Percentiles rank a stretch among this genome's conserved stretches.
These are phyloP conservation scores for Macaranga tanarius DNA, from an alignment of 441 rosid species.

Conservation along the genomic window DNA sequence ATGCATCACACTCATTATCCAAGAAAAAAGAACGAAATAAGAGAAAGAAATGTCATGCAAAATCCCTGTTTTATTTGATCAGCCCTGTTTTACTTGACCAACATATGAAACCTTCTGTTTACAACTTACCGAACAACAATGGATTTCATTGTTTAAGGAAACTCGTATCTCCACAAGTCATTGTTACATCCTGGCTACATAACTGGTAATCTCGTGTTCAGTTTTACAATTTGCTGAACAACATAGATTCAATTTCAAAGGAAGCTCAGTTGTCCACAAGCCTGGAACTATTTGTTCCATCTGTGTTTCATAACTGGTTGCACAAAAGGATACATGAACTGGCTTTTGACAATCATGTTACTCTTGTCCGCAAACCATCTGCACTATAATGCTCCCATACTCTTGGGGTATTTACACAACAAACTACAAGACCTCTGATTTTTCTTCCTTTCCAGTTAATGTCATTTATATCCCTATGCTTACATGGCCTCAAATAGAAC, in stretches of 20 bases:
- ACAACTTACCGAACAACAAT: not conserved
- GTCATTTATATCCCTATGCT: not conserved
- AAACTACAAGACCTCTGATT: not conserved
- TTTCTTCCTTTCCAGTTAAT: not conserved
- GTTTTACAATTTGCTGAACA: conserved; percentile 4
- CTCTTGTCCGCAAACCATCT: not conserved
- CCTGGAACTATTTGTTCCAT: not conserved
- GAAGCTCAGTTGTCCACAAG: not conserved
- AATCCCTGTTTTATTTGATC: no score
- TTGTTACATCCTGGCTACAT: not conserved
- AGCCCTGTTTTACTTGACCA: not conserved
- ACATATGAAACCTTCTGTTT: not conserved
- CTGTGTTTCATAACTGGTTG: not conserved
- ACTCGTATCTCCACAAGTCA: not conserved
- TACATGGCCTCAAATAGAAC: conserved; percentile 55
- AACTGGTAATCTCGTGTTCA: not conserved
- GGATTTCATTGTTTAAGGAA: not conserved
- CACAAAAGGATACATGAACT: not conserved
- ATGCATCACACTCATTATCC: no score
- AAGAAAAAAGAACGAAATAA: no score
- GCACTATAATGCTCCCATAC: conserved; percentile 4
- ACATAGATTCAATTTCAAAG: not conserved
- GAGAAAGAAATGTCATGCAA: no score
- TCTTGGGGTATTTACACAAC: conserved; percentile 1
- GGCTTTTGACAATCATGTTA: not conserved